Percentiles rank a stretch among this genome's conserved stretches.
phyloP scores from a whole-genome alignment of 805 yeast species.

The Candida ponderosae region DNA sequence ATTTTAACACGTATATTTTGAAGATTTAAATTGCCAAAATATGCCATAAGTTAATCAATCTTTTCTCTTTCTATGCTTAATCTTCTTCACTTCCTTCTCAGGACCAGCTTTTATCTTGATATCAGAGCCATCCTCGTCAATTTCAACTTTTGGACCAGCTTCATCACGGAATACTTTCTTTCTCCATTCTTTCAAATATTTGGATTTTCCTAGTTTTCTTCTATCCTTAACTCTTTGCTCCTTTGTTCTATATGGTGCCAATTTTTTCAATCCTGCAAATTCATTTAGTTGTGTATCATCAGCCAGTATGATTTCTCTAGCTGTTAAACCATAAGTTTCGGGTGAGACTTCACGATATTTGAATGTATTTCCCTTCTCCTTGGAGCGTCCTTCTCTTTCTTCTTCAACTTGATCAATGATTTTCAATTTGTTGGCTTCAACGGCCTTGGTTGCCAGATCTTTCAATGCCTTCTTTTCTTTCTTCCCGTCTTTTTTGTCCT shows the following conservation, averaged over 20 bases:
- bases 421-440: slow-evolving; percentile 63
- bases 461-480: slow-evolving; percentile 54
- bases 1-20: background rate
- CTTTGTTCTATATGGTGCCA: slow-evolving; percentile 84
- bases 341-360: slow-evolving; percentile 93
- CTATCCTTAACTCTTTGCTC: slow-evolving; percentile 70
- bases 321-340: slow-evolving; percentile 78
- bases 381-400: slow-evolving; percentile 52
- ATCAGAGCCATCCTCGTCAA: slow-evolving; percentile 15
- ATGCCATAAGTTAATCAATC: too few species aligned
- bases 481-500: slow-evolving; percentile 49
- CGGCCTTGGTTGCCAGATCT: slow-evolving; percentile 66
- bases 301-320: slow-evolving; percentile 84
- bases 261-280: slow-evolving; percentile 80
- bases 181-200: slow-evolving; percentile 84
- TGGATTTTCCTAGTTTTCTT: slow-evolving; percentile 76
- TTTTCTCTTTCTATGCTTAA: slow-evolving; percentile 2
- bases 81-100: background rate
- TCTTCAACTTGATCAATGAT: slow-evolving; percentile 64
- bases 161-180: slow-evolving; percentile 65
- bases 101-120: slow-evolving; percentile 16
- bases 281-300: slow-evolving; percentile 81
- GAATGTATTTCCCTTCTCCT: slow-evolving; percentile 44
- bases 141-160: slow-evolving; percentile 30
- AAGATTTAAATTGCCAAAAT: too few species aligned